These are phyloP conservation scores for Hemileccinum rubropunctum DNA, from an alignment of 768 basidiomycete genomes.

Conservation along the genomic window DNA sequence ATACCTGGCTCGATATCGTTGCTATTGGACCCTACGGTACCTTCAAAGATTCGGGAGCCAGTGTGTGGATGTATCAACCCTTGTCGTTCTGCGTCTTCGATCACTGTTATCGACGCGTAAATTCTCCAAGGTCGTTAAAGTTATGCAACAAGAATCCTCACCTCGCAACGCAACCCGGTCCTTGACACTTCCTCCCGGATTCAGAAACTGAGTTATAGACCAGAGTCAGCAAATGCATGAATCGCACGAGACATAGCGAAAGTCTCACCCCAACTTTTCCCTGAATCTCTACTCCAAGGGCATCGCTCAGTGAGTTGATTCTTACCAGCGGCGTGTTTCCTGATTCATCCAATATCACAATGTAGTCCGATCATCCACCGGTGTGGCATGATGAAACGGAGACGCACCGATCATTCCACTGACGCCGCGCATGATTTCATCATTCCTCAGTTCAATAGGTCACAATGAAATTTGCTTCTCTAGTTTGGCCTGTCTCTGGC, in stretches of 20 bases:
- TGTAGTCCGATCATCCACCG: too few relatives aligned
- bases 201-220: conserved; percentile 73
- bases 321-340: conserved; percentile 94
- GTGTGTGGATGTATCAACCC: conserved; percentile 84
- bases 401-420: too few relatives aligned
- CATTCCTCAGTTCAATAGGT: too few relatives aligned
- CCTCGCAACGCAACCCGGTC: conserved; percentile 94
- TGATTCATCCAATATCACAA: too few relatives aligned
- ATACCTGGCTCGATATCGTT: conserved; percentile 87
- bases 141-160: conserved; percentile 35
- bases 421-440: too few relatives aligned
- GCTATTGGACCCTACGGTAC: conserved; percentile 96
- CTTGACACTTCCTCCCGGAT: conserved; percentile 97
- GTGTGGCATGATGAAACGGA: too few relatives aligned
- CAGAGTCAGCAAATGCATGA: neutral
- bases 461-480: conserved; percentile 21
- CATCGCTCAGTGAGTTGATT: conserved; percentile 88
- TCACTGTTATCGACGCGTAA: conserved; percentile 54
- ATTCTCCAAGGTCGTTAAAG: neutral
- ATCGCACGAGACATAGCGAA: too few relatives aligned
- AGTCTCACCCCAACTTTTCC: conserved; percentile 90
- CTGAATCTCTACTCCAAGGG: conserved; percentile 91
- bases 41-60: conserved; percentile 93
- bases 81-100: conserved; percentile 85
- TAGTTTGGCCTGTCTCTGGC: conserved; percentile 35